A percentile compares a stretch with the other conserved stretches of the same genome.
Conservation (phyloP, 2,329 filamentous ascomycete genomes). For the Teratosphaeria viscida region DNA sequence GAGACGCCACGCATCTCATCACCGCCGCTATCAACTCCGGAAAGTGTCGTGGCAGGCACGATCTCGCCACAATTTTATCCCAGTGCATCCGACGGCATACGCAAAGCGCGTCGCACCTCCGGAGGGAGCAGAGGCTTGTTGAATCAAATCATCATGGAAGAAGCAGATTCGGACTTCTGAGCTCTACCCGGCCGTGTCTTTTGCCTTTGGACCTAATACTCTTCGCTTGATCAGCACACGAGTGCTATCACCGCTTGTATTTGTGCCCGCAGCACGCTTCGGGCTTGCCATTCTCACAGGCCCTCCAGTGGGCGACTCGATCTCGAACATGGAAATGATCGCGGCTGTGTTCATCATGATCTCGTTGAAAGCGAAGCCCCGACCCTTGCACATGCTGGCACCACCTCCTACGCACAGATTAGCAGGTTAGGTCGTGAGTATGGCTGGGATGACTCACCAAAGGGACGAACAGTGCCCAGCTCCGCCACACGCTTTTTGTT, state of each 20-base stretch:
- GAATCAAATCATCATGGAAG: conserved; percentile 58
- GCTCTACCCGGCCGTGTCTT: not conserved
- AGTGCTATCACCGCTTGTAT: conserved; percentile 41
- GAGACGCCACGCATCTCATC: conserved; percentile 10
- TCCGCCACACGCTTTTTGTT: conserved; percentile 23
- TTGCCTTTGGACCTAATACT: conserved; percentile 1
- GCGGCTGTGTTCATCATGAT: conserved; percentile 42
- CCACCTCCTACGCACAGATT: conserved; percentile 31
- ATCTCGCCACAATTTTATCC: conserved; percentile 10
- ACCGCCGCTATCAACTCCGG: conserved; percentile 7
- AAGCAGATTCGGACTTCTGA: conserved; percentile 49
- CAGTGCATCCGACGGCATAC: conserved; percentile 19
- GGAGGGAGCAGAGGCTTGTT: conserved; percentile 38
- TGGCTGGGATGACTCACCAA: conserved; percentile 19
- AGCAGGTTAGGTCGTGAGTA: not conserved
- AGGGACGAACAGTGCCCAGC: conserved; percentile 36
- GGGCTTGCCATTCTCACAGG: conserved; percentile 42
- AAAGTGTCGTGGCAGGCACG: not conserved
- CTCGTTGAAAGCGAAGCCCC: conserved; percentile 41
- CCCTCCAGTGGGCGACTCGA: conserved; percentile 35
- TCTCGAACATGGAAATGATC: conserved; percentile 47
- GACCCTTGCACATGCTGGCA: conserved; percentile 38
- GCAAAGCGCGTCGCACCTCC: conserved; percentile 29
- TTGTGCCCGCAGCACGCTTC: conserved; percentile 39
- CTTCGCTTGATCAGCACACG: conserved; percentile 41